These are phyloP conservation scores for Zymoseptoria tritici DNA, from an alignment of 2,329 filamentous ascomycete genomes.

Conservation along the genomic window DNA sequence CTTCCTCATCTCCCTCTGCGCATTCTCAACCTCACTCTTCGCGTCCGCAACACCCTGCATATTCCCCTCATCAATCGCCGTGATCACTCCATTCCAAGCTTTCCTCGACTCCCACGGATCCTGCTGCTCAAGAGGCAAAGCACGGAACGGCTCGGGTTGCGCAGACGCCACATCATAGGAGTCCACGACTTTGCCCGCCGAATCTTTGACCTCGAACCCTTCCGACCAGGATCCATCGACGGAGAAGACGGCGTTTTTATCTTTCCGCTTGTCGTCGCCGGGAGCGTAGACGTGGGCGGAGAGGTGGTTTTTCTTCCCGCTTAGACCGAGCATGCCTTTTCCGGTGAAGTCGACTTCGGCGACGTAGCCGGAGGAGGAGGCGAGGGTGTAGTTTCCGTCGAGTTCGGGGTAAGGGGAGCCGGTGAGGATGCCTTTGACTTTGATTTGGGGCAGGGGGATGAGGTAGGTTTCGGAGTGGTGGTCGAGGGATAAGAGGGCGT, in stretches of 20 bases:
- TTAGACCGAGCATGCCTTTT: conserved; percentile 33
- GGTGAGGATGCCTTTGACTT: conserved; percentile 39
- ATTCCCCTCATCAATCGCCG: conserved; percentile 33
- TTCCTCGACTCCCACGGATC: conserved; percentile 40
- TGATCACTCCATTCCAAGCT: conserved; percentile 37
- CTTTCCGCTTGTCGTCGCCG: conserved; percentile 25
- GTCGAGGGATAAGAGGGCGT: conserved; percentile 39
- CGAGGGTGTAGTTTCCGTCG: conserved; percentile 34
- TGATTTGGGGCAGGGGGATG: conserved; percentile 39
- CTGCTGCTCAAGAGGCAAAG: conserved; percentile 30
- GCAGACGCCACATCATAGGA: conserved; percentile 26
- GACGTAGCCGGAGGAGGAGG: conserved; percentile 36
- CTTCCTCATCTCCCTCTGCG: conserved; percentile 37
- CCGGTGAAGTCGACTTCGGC: conserved; percentile 40
- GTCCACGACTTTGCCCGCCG: conserved; percentile 31
- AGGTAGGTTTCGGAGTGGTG: conserved; percentile 39
- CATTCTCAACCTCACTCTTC: conserved; percentile 27
- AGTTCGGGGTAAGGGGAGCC: conserved; percentile 41
- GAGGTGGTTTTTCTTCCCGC: conserved; percentile 38
- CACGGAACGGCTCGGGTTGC: conserved; percentile 18
- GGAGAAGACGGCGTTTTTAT: conserved; percentile 26
- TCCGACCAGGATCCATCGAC: conserved; percentile 38
- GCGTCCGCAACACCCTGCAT: conserved; percentile 35
- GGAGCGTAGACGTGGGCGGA: conserved; percentile 30
- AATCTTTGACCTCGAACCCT: conserved; percentile 33